Percentiles rank a stretch among this genome's conserved stretches.
Conservation (phyloP, 441 rosid species). For the Arabidopsis lyrata region DNA sequence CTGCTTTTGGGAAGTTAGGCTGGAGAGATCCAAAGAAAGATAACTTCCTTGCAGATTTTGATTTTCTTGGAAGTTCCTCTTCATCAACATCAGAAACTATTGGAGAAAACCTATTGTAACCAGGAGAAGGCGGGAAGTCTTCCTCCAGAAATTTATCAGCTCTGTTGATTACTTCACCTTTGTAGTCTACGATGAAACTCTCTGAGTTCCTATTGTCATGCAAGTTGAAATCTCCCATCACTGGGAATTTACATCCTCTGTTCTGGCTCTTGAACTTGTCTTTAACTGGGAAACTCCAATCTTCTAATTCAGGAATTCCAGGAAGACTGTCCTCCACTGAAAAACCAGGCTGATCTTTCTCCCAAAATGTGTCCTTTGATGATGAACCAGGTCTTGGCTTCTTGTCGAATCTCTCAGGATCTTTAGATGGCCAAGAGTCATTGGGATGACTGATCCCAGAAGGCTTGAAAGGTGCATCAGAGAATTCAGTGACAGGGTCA, state of each 20-base stretch:
- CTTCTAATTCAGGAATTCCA: conserved; percentile 37
- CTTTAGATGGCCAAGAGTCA: conserved; percentile 47
- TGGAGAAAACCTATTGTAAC: conserved; percentile 48
- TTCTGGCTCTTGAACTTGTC: conserved; percentile 48
- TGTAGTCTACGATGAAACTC: conserved; percentile 50
- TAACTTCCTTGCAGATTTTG: conserved; percentile 61
- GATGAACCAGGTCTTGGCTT: conserved; percentile 50
- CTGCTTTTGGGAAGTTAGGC: conserved; percentile 56
- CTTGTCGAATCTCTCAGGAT: conserved; percentile 40
- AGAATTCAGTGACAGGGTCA: conserved; percentile 52
- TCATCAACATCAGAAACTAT: conserved; percentile 54
- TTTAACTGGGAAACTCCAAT: conserved; percentile 44
- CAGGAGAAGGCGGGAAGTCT: conserved; percentile 49
- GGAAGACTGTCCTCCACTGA: conserved; percentile 42
- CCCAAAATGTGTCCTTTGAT: conserved; percentile 49
- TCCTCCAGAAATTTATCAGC: conserved; percentile 48
- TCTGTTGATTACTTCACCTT: conserved; percentile 67
- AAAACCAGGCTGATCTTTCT: conserved; percentile 49
- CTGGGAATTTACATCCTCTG: conserved; percentile 47
- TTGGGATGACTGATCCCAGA: conserved; percentile 43
- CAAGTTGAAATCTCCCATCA: conserved; percentile 45
- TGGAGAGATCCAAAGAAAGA: conserved; percentile 53
- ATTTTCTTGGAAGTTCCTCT: conserved; percentile 54
- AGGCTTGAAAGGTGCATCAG: conserved; percentile 46
- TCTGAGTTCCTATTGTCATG: conserved; percentile 45